phyloP scores from a whole-genome alignment of 2,329 filamentous ascomycete species.

The Botrytis fragariae region DNA sequence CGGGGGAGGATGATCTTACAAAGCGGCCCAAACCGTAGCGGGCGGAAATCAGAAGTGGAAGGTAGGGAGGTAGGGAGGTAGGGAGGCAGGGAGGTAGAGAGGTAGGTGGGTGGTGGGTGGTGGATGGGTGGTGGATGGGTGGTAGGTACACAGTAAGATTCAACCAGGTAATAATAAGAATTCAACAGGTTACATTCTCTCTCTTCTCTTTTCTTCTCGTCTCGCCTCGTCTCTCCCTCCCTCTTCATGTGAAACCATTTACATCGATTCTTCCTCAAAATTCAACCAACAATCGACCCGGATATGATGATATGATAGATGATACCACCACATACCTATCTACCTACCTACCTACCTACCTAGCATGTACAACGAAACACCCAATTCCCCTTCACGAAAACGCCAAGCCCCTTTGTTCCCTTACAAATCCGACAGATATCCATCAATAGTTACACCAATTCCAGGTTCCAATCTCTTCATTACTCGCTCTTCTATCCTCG shows the following conservation, averaged over 20 bases:
- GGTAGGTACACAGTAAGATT: background rate
- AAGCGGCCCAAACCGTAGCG: slow-evolving; percentile 13
- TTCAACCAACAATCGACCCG: background rate
- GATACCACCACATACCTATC: background rate
- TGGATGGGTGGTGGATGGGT: background rate
- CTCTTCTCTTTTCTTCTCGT: no score
- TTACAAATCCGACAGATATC: background rate
- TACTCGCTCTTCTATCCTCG: slow-evolving; percentile 6
- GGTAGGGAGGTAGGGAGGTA: background rate
- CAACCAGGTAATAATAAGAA: background rate
- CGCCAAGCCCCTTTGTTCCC: slow-evolving; percentile 17
- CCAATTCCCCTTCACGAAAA: slow-evolving; percentile 11
- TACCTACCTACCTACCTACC: background rate
- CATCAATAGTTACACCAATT: background rate
- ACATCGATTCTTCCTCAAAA: background rate
- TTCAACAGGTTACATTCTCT: background rate
- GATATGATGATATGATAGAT: background rate
- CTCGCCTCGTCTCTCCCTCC: background rate
- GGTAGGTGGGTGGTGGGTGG: no score
- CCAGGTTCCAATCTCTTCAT: background rate
- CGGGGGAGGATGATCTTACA: background rate
- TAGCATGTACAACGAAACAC: background rate
- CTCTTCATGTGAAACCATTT: background rate
- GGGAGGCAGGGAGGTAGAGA: no score
- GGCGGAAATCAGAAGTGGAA: background rate